Base-by-base conservation (phyloP, 139 green algal species). In the Choricystis sp. region DNA sequence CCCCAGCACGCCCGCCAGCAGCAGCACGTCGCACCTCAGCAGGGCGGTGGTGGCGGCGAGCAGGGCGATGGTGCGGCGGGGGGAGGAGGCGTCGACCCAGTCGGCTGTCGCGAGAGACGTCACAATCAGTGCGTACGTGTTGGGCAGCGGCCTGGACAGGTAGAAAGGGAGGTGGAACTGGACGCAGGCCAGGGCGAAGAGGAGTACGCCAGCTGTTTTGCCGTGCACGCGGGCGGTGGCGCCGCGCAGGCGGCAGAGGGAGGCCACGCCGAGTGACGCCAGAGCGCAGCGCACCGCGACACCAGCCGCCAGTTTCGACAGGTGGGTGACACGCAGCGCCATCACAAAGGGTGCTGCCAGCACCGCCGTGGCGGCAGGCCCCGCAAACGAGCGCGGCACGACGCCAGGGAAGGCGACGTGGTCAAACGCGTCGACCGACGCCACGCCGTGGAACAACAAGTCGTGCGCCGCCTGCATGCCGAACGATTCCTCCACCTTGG, bases 151-250 rank as follows among this genome's bases (percentile, higher is more conserved):
- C 26, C 87, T 71, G 63, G 66, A 83, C 22, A 69, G 61, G 69
- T 95, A 95, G 69, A 87, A 95, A 23, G 77, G 72, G n/a, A 87
- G 55, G 72, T 95, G 87, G 71, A 95, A 95, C 71, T 95, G 83
- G 14, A 74, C n/a, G 26, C 56, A 61, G 1, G 65, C 78, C 3
- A 83, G n/a, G 29, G 80, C 29, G 19, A 78, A 22, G 25, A 84
- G 81, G 28, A 31, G 29, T 4, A 19, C 28, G 21, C 64, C 69
- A 0, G 64, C 61, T 26, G 20, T 19, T 27, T 2, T 2, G 3
- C 79, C 80, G 59, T 73, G 62, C 21, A 14, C n/a, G 1, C 19
- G 29, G 3, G 14, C 26, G 19, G 72, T 26, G 2, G 64, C 61
- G 4, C 49, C 19, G 22, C 62, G 60, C 49, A 82, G 28, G 24